Percentiles rank a stretch among this genome's conserved stretches.
phyloP scores from a whole-genome alignment of 1,284 basidiomycete genomes.

The Ustilago crameri region DNA sequence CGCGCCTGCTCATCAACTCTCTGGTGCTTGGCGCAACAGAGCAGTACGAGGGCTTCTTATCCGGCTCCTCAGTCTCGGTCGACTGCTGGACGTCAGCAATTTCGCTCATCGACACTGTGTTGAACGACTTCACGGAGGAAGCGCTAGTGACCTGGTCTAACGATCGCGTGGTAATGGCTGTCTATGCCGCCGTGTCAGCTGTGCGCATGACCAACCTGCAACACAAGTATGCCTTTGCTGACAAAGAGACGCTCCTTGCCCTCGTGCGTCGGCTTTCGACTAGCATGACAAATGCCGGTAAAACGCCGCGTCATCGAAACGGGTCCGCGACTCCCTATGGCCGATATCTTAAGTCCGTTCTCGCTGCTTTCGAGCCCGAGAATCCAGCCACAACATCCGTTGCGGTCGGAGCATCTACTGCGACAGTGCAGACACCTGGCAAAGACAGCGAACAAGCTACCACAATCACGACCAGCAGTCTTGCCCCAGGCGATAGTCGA shows the following conservation, averaged over 20 bases:
- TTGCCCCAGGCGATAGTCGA: constrained; percentile 41
- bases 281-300: constrained; percentile 54
- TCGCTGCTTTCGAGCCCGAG: constrained; percentile 46
- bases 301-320: constrained; percentile 57
- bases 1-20: constrained; percentile 56
- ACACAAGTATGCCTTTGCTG: constrained; percentile 50
- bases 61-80: constrained; percentile 42
- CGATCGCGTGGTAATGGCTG: constrained; percentile 56
- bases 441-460: constrained; percentile 46
- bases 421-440: constrained; percentile 28
- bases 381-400: constrained; percentile 1
- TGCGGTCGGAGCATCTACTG: constrained; percentile 4
- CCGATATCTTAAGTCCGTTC: constrained; percentile 51
- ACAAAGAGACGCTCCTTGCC: constrained; percentile 47
- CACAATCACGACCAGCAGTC: constrained; percentile 40
- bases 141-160: constrained; percentile 55
- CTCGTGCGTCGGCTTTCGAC: constrained; percentile 41
- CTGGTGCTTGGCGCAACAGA: constrained; percentile 54
- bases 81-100: constrained; percentile 57
- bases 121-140: constrained; percentile 50
- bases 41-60: constrained; percentile 42
- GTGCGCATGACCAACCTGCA: constrained; percentile 56
- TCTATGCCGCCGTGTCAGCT: constrained; percentile 56
- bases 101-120: constrained; percentile 53
- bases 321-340: constrained; percentile 59